Base-by-base conservation (phyloP, 768 basidiomycete species). In the Russula abietina region DNA sequence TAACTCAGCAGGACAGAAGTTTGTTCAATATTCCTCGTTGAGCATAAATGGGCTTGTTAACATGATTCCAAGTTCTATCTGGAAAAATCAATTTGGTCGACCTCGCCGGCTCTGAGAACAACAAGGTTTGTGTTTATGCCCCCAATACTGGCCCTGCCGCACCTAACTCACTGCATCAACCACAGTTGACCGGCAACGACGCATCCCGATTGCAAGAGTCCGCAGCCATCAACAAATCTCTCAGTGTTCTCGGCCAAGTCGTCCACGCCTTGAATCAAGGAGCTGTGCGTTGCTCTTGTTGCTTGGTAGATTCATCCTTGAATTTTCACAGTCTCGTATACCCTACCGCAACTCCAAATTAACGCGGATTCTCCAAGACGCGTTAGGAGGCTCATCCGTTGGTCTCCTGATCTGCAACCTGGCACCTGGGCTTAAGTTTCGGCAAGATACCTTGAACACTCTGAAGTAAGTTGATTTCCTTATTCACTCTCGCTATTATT, bases 331-430 rank as follows among this genome's bases (percentile, higher is more conserved):
- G 87, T 76, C 84, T 32, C 85, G 91, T 26, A 88, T 95, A 62
- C 93, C 93, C 0, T 95, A 94, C 70, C 85, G 93, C 49, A 90
- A 95, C 71, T 90, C 91, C 0, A 93, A 93, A 71, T 78, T 95
- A 38, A 96, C 93, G 0, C 79, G 93, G 28, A 86, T 95, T 56
- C 80, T 96, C 1, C 91, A 94, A 85, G 91, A 93, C 65, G 91
- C 92, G 0, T 83, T 96, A 1, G 91, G 91, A 24, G 93, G 93
- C 14, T 79, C 82, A 2, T 87, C 89, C 0, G 79, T 90, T 11
- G 89, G 89, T 1, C 75, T 95, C 24, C 77, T 95, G 46, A 90
- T 96, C 36, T 93, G 91, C 73, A 93, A 93, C 68, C 76, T 96
- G 10, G 89, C 93, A 11, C 92, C 93, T 17, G 90, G 89, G 1